These are phyloP conservation scores for Candida germanica DNA, from an alignment of 805 yeast genomes.

Conservation along the genomic window DNA sequence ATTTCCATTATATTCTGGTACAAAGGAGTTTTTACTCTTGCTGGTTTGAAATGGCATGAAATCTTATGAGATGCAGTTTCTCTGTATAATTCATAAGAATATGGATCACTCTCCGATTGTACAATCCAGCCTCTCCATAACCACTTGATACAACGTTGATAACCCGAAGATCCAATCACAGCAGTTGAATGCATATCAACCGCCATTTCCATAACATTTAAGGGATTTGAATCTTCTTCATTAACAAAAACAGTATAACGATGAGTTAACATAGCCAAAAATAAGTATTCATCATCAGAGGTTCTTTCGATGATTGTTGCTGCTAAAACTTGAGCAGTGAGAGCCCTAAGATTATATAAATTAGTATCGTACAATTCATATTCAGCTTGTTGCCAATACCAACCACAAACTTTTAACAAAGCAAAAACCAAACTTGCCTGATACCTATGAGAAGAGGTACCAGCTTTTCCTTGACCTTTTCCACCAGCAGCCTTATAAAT, in stretches of 20 bases:
- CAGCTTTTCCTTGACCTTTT: conserved; percentile 52
- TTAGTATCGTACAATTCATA: conserved; percentile 67
- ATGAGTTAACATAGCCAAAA: conserved; percentile 74
- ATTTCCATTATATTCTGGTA: conserved; percentile 79
- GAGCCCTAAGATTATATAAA: conserved; percentile 55
- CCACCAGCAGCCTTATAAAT: conserved; percentile 81
- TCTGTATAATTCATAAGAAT: conserved; percentile 62
- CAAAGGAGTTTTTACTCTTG: conserved; percentile 77
- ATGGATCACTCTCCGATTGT: conserved; percentile 68
- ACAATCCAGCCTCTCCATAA: conserved; percentile 92
- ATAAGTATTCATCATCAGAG: conserved; percentile 56
- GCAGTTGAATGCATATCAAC: conserved; percentile 79
- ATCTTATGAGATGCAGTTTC: conserved; percentile 55
- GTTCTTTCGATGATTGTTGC: conserved; percentile 64
- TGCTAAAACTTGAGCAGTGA: conserved; percentile 74
- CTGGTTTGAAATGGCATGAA: conserved; percentile 70
- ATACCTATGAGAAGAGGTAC: conserved; percentile 58
- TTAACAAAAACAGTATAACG: conserved; percentile 65
- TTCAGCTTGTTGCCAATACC: conserved; percentile 65
- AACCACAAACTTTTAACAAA: conserved; percentile 67
- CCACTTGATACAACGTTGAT: conserved; percentile 85
- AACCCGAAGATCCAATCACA: conserved; percentile 77
- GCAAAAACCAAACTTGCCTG: conserved; percentile 68
- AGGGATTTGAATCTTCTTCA: conserved; percentile 59
- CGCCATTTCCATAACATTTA: conserved; percentile 79